Evolutionary conservation across 495 filamentous ascomycete species (phyloP).

Genomic region (Daldinia bambusicola): DNA sequence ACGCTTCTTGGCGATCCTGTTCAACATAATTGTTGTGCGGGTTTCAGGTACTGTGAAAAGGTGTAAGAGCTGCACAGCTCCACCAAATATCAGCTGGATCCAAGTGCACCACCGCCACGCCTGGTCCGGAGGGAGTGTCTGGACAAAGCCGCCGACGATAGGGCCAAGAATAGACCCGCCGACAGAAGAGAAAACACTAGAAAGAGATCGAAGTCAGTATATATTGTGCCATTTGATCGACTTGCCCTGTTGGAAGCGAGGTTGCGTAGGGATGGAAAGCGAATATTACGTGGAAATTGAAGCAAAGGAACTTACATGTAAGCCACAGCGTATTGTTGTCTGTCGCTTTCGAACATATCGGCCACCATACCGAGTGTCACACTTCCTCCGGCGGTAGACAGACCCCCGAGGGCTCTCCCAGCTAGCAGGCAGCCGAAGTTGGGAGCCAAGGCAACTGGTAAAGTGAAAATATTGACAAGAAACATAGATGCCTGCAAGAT

Average conservation of each 20-base stretch:
- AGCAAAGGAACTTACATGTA: conserved; percentile 52
- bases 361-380: conserved; percentile 87
- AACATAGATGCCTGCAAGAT: conserved; percentile 75
- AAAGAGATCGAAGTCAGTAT: background rate
- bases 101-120: conserved; percentile 83
- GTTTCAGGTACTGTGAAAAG: conserved; percentile 76
- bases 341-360: conserved; percentile 79
- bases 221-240: background rate
- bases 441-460: conserved; percentile 75
- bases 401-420: conserved; percentile 72
- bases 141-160: conserved; percentile 80
- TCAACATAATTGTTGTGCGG: conserved; percentile 71
- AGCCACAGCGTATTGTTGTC: conserved; percentile 78
- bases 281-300: background rate
- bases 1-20: conserved; percentile 71
- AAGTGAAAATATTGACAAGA: conserved; percentile 79
- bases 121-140: conserved; percentile 56
- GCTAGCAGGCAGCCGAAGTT: conserved; percentile 75
- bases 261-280: background rate
- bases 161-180: conserved; percentile 81
- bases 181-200: conserved; percentile 77
- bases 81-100: conserved; percentile 82
- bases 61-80: conserved; percentile 70
- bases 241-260: background rate
- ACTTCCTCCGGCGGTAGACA: conserved; percentile 79